These are phyloP conservation scores for Cyclotella distinguenda DNA, from an alignment of 108 stramenopile species.

Conservation along the genomic window DNA sequence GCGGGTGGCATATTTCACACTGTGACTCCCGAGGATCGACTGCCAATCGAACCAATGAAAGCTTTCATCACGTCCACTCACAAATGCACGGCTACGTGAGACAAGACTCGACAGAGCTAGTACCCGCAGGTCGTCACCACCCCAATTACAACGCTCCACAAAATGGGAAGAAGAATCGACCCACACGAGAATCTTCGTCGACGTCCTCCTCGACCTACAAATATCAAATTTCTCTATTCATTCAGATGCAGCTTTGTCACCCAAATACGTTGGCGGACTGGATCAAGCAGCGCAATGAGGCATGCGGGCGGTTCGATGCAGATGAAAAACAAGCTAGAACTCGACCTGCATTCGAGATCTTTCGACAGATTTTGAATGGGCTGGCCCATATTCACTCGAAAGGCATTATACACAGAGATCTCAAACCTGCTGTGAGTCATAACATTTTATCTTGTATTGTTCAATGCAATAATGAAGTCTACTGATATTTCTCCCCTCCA, in stretches of 20 bases:
- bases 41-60: neutral
- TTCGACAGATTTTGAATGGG: constrained; percentile 72
- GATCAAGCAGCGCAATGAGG: constrained; percentile 74
- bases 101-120: constrained; percentile 32
- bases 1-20: neutral
- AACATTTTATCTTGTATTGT: neutral
- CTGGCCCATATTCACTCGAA: constrained; percentile 78
- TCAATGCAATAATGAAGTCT: too few species aligned
- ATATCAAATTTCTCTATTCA: constrained; percentile 86
- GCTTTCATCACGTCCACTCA: constrained; percentile 17
- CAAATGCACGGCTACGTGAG: constrained; percentile 7
- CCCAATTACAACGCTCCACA: neutral
- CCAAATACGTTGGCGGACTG: constrained; percentile 84
- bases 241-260: constrained; percentile 93
- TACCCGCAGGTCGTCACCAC: constrained; percentile 5
- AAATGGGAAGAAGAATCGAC: neutral
- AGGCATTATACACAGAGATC: constrained; percentile 84
- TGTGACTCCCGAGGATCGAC: constrained; percentile 8
- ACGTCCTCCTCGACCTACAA: constrained; percentile 42
- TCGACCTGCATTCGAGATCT: constrained; percentile 53
- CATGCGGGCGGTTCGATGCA: constrained; percentile 25
- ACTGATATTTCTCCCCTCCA: too few species aligned
- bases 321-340: constrained; percentile 49
- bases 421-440: constrained; percentile 72
- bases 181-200: neutral